Conservation (phyloP, 768 basidiomycete genomes). For the Hebeloma cylindrosporum region DNA sequence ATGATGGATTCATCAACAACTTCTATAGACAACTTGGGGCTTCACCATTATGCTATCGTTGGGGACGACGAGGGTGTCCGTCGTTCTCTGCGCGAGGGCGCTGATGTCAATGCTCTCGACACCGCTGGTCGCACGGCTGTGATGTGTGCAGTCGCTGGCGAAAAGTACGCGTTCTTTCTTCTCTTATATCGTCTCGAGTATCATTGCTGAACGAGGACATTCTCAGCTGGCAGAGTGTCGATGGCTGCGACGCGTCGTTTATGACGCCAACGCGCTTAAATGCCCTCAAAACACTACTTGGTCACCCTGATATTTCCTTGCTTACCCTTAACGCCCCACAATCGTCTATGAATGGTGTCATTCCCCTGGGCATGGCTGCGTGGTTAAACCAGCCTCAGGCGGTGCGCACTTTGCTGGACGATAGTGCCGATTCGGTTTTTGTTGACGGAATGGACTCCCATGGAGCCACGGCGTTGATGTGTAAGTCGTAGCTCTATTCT, state of each 20-base stretch:
- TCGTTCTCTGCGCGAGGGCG: conserved; percentile 55
- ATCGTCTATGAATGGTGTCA: conserved; percentile 66
- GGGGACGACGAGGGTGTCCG: conserved; percentile 57
- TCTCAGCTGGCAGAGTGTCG: conserved; percentile 63
- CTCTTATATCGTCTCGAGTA: conserved; percentile 1
- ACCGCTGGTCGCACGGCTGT: conserved; percentile 59
- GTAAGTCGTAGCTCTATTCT: conserved; percentile 44
- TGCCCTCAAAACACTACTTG: conserved; percentile 54
- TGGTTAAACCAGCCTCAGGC: conserved; percentile 67
- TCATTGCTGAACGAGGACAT: conserved; percentile 7
- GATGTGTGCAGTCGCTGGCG: conserved; percentile 70
- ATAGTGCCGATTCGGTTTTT: conserved; percentile 57
- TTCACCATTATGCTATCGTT: conserved; percentile 55
- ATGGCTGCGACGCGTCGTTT: conserved; percentile 72
- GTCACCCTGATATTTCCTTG: conserved; percentile 59
- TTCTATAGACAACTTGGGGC: conserved; percentile 37
- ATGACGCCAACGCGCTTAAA: conserved; percentile 56
- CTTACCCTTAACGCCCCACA: conserved; percentile 76
- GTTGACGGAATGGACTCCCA: conserved; percentile 75
- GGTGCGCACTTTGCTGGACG: conserved; percentile 65
- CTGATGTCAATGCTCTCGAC: conserved; percentile 70
- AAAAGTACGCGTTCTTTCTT: conserved; percentile 48
- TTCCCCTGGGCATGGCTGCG: conserved; percentile 75
- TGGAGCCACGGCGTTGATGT: conserved; percentile 83
- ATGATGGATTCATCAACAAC: conserved; percentile 27